These are phyloP conservation scores for Kwoniella bestiolae DNA, from an alignment of 768 basidiomycete species.

Conservation along the genomic window DNA sequence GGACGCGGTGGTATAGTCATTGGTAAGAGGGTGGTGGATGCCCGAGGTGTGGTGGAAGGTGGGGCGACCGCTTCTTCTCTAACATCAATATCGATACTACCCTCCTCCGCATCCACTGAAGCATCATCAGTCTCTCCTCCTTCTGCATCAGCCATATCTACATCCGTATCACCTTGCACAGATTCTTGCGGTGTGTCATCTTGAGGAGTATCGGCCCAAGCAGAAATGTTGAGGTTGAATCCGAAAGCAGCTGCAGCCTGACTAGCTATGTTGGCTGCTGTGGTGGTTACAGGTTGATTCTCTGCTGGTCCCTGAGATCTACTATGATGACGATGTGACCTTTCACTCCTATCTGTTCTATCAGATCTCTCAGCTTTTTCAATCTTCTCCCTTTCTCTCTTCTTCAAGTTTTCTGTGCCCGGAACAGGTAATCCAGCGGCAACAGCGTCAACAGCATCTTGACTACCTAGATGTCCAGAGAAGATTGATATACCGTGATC, in stretches of 20 bases:
- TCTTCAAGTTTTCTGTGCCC: constrained; percentile 17
- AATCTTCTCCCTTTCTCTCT: constrained; percentile 9
- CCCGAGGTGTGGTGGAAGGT: constrained; percentile 45
- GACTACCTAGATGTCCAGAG: constrained; percentile 73
- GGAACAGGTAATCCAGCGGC: constrained; percentile 29
- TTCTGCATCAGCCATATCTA: constrained; percentile 53
- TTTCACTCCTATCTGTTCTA: neutral
- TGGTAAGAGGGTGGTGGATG: constrained; percentile 34
- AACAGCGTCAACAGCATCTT: constrained; percentile 42
- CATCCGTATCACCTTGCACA: constrained; percentile 44
- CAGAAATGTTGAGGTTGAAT: constrained; percentile 5
- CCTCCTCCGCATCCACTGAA: constrained; percentile 62
- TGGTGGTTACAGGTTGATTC: constrained; percentile 8
- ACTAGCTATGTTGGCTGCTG: constrained; percentile 10
- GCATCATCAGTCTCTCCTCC: constrained; percentile 66
- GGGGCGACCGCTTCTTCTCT: constrained; percentile 3
- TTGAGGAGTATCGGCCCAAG: neutral
- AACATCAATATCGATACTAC: constrained; percentile 61
- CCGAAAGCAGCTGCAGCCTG: constrained; percentile 21
- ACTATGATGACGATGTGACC: constrained; percentile 19
- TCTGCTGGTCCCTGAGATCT: neutral
- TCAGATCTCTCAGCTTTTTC: constrained; percentile 11
- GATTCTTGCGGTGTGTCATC: constrained; percentile 10
- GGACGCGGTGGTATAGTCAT: constrained; percentile 41
- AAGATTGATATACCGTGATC: constrained; percentile 85